Evolutionary conservation across 2,329 filamentous ascomycete species (phyloP), one percentile per base, ranked within the genome.

Genomic region (Aspergillus caelatus): DNA sequence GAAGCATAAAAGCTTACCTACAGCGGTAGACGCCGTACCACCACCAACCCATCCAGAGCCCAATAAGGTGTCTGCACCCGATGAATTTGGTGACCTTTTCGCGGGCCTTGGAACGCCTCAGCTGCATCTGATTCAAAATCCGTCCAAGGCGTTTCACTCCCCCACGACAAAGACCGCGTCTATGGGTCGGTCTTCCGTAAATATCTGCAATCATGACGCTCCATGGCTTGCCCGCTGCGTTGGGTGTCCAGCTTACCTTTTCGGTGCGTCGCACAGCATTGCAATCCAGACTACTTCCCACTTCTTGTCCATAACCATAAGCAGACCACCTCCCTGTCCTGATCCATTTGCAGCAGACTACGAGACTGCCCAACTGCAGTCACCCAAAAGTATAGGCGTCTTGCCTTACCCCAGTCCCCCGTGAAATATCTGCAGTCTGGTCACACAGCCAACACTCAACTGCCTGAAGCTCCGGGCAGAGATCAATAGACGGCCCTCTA

Each of bases 391-490:
- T 59, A 52, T 46, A 26, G n/a, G 14, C 21, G 16, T 21, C 46
- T 41, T 39, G 46, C 11, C 57, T n/a, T 39, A 36, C 46, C 46
- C 46, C 19, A 23, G 57, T 59, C n/a, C 57, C 46, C 57, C 57
- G 23, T 59, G 46, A 43, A 59, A 59, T 53, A 39, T 50, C 57
- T 59, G 34, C 57, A 30, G 34, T 19, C 46, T 23, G 19, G 57
- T 43, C 45, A 50, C 46, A 59, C 46, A 36, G 6, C 32, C 14
- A 32, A 53, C 11, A 28, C 19, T 28, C 30, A 30, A 21, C 8
- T 50, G n/a, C 4, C 10, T 54, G 52, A 26, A 54, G 32, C 30
- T 34, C n/a, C 16, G 4, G 34, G 21, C 14, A 7, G 30, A 55
- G 21, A 12, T 19, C n/a, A 11, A 36, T 21, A 26, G 32, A 39